Base-by-base conservation (phyloP, 257 asterid species). In the Solanum okadae region DNA sequence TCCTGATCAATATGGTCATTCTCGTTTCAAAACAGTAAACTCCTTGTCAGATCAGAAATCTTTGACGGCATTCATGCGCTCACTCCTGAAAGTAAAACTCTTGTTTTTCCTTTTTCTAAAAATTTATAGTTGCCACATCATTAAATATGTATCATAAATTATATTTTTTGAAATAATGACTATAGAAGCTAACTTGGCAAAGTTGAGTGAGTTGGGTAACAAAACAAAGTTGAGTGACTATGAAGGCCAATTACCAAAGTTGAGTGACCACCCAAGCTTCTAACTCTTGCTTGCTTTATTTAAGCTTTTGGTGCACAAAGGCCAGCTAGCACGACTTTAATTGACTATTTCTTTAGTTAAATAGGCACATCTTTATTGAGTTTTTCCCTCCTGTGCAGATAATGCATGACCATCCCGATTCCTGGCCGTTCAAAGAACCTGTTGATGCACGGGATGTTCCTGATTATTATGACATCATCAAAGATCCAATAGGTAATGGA, bases 401-500 rank as follows among this genome's bases (percentile, higher is more conserved):
- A 90, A 93, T 95, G 99, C 92, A 87, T 71, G 99, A 97, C 83
- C 99, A 97, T 92, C 97, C 99, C n/a, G 99, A 97, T 95, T 90
- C 98, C 87, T 97, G 99, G 99, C 99, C 99, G 40, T 97, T 97
- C 92, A 97, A 92, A 90, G 99, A 97, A 68, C 98, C 99, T 27
- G 99, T 97, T 87, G 99, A 97, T 96, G 95, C 94, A 79, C 96
- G 98, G 31, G 99, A 97, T 72, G 99, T 97, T 84, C 99, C 99
- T 56, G 99, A 97, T 91, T 97, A 97, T 90, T 96, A 97, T 49
- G 98, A 96, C 31, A 94, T 97, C 92, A 96, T 97, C 85, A 96
- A 97, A 89, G 99, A 97, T 91, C 98, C 98, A 56, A 96, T 97
- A 93, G 98, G 98, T 95, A 94, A 89, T 78, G 86, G 84, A 68